Base-by-base conservation (phyloP, 768 basidiomycete species). In the button mushroom (Agaricus bisporus) region DNA sequence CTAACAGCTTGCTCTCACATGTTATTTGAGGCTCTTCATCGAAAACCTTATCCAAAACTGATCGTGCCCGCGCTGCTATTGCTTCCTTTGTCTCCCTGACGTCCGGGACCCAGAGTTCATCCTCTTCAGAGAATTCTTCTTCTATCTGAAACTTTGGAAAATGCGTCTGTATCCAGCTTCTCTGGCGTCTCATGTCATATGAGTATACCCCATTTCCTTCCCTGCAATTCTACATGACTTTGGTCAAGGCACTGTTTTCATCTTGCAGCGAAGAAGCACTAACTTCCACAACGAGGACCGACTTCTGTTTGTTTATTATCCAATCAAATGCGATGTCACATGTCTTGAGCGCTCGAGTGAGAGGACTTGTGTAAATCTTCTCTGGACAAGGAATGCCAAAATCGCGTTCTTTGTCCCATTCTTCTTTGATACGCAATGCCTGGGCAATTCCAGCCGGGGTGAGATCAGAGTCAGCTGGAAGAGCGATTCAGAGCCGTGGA, bases 181-280 rank as follows among this genome's bases (percentile, higher is more conserved):
- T 70, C 2, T 73, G 70, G 17, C 72, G 70, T 12, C 88, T 78
- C 57, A 78, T 76, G 64, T 91, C 88, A 60, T 86, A 88, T 0
- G 86, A 88, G 55, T 88, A 86, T 1, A 79, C 74, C 0, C 86
- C 81, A 55, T 80, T 78, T 56, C 74, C 74, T 64, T 91, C 88
- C 28, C 87, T 79, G 45, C 80, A 77, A 55, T 84, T 76, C 88
- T 90, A 53, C 7, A 42, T 12, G 39, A 41, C 20, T 22, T 28
- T 7, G 12, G 55, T 37, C 10, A 45, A 35, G 18, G 17, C 25
- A 38, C 39, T 8, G 41, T 3, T 17, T 10, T 39, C 43, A 36
- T 36, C 38, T n/a, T 2, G 15, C 15, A 42, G 14, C 32, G 38
- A 15, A 18, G 10, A 15, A 32, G 25, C 10, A 60, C 59, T 15